Percentiles rank a stretch among this genome's conserved stretches.
These are phyloP conservation scores for Suhomyces pyralidae DNA, from an alignment of 805 yeast genomes.

Conservation along the genomic window DNA sequence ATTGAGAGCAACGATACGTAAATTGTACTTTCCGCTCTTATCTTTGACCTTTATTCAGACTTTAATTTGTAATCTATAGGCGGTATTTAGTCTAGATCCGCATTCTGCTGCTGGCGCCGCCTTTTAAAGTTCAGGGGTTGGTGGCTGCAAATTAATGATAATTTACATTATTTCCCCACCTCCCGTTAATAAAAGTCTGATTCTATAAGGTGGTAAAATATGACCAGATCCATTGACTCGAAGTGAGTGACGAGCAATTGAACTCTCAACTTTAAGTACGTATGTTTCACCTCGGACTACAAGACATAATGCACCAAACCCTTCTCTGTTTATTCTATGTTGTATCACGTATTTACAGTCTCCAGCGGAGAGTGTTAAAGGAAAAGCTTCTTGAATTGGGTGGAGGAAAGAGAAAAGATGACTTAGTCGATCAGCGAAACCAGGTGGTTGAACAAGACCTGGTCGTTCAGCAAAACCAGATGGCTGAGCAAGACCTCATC, in stretches of 20 bases:
- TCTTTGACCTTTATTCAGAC: neutral
- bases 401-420: constrained; percentile 5
- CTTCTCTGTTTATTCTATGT: neutral
- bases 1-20: neutral
- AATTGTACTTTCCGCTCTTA: neutral
- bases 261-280: neutral
- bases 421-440: too few species aligned
- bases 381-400: constrained; percentile 27
- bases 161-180: neutral
- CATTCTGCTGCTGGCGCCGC: neutral
- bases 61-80: too few species aligned
- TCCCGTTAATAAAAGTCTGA: too few species aligned
- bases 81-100: neutral
- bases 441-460: too few species aligned
- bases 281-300: too few species aligned
- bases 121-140: neutral
- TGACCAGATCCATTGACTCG: too few species aligned
- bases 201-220: too few species aligned
- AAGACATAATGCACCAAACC: neutral
- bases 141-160: neutral
- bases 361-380: constrained; percentile 21
- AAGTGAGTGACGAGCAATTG: too few species aligned
- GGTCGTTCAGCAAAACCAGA: neutral
- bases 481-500: constrained; percentile 12
- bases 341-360: constrained; percentile 10